Evolutionary conservation across 169 alveolate genomes (phyloP).

Genomic region (Cryptosporidium andersoni): DNA sequence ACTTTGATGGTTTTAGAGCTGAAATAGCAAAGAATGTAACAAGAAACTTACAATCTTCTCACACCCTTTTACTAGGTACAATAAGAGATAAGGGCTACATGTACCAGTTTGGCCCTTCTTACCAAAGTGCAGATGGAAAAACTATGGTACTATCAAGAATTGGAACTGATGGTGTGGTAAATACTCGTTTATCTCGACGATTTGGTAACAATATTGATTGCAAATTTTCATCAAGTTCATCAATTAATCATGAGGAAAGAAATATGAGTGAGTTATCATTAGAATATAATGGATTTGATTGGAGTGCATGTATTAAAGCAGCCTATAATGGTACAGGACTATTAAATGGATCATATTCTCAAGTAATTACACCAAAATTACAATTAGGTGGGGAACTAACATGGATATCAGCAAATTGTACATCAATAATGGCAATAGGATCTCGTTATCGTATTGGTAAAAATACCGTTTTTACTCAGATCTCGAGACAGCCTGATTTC

Average conservation of each 20-base stretch:
- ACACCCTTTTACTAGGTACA: conserved; percentile 87
- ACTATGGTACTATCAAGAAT: conserved; percentile 82
- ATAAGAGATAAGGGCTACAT: conserved; percentile 82
- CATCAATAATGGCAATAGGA: conserved; percentile 87
- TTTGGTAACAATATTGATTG: conserved; percentile 77
- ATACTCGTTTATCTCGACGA: conserved; percentile 78
- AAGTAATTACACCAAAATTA: conserved; percentile 80
- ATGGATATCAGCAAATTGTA: conserved; percentile 85
- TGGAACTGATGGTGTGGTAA: conserved; percentile 84
- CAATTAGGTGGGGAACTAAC: conserved; percentile 90
- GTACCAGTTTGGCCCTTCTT: conserved; percentile 89
- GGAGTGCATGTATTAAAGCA: conserved; percentile 83
- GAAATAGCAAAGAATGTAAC: conserved; percentile 87
- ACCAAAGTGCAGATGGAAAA: conserved; percentile 83
- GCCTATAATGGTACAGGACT: conserved; percentile 91
- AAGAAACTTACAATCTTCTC: conserved; percentile 84
- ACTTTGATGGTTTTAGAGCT: conserved; percentile 90
- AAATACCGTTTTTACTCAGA: conserved; percentile 77
- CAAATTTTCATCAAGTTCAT: conserved; percentile 82
- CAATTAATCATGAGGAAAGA: conserved; percentile 80
- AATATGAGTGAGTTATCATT: conserved; percentile 86
- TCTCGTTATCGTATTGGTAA: conserved; percentile 83
- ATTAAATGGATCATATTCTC: conserved; percentile 85
- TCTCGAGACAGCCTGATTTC: conserved; percentile 86
- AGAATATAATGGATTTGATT: conserved; percentile 81